Conservation (phyloP, 768 basidiomycete genomes). For the Suillus sp. region DNA sequence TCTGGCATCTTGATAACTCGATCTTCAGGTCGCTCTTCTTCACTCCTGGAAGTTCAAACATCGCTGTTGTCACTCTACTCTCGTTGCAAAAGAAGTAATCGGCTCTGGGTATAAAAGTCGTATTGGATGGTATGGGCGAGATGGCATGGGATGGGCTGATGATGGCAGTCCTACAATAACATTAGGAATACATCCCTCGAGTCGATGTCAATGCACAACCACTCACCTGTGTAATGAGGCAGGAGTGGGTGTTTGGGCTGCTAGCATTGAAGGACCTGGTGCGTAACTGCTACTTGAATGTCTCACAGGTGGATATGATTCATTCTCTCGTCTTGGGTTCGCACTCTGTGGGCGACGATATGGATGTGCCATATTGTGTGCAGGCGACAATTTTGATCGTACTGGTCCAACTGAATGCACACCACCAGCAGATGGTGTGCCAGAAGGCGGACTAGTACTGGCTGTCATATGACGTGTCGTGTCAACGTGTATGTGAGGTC, state of each 20-base stretch:
- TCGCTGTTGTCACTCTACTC: conserved; percentile 53
- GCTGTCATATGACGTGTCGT: conserved; percentile 30
- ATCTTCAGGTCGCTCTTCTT: conserved; percentile 58
- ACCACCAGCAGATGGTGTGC: conserved; percentile 32
- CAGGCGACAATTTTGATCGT: conserved; percentile 30
- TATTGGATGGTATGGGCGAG: conserved; percentile 11
- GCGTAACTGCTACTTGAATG: conserved; percentile 21
- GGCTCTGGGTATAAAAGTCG: conserved; percentile 52
- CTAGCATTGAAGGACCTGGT: conserved; percentile 16
- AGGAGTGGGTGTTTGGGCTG: conserved; percentile 11
- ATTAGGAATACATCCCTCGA: conserved; percentile 17
- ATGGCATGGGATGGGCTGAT: conserved; percentile 28
- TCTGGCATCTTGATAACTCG: conserved; percentile 64
- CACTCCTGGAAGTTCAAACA: conserved; percentile 73
- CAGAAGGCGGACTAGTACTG: conserved; percentile 34
- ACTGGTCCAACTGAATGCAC: conserved; percentile 27
- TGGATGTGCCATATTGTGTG: conserved; percentile 15
- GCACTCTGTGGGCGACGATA: conserved; percentile 19
- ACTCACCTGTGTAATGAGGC: conserved; percentile 14
- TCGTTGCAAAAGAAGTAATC: conserved; percentile 61
- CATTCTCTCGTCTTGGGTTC: conserved; percentile 37
- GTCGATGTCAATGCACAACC: conserved; percentile 4
- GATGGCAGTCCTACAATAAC: conserved; percentile 22
- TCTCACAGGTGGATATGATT: conserved; percentile 34
- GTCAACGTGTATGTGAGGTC: conserved; percentile 36